Evolutionary conservation across 2,329 filamentous ascomycete species (phyloP), one percentile per base, ranked within the genome.

Genomic region (Lizonia empirigonia): DNA sequence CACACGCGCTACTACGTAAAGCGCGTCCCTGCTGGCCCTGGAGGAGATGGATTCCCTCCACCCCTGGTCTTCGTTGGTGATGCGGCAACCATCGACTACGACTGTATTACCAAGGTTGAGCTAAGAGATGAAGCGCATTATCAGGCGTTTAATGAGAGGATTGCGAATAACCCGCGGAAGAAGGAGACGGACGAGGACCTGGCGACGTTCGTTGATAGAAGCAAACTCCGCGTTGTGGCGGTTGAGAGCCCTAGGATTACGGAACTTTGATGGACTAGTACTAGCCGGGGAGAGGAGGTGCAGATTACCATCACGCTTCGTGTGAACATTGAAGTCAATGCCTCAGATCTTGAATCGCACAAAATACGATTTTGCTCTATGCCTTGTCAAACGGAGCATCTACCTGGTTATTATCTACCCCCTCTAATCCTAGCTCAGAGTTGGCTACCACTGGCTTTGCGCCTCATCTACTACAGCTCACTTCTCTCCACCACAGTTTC

Each of bases 1-100:
- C 56, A 68, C 34, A 60, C 58, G 16, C 53, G 65, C 13, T 50
- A 65, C 51, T 67, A 68, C 34, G 24, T 64, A 10, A 56, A 65
- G 20, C 56, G 56, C 13, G 19, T 35, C 12, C 44, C 52, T 41
- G 48, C 15, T 8, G 38, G 32, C n/a, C 29, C 38, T 0, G 37
- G 47, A 20, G 45, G 35, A 5, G 35, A 10, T 3, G 29, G 35
- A 2, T 22, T 38, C 13, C 44, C 49, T 40, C 46, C 44, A 15
- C 51, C 47, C 4, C 46, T 46, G 5, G 42, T 58, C 3, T 42
- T 56, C 9, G n/a, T 57, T 3, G 57, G 51, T 15, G 37, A 44
- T 9, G 40, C 53, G 15, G 44, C 39, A 3, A 44, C 47, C 2
- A 38, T 59, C 18, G 37, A 50, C 19, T 63, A 56, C 33, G 63